Conservation (phyloP, 2,329 filamentous ascomycete species). For the Cladophialophora yegresii region DNA sequence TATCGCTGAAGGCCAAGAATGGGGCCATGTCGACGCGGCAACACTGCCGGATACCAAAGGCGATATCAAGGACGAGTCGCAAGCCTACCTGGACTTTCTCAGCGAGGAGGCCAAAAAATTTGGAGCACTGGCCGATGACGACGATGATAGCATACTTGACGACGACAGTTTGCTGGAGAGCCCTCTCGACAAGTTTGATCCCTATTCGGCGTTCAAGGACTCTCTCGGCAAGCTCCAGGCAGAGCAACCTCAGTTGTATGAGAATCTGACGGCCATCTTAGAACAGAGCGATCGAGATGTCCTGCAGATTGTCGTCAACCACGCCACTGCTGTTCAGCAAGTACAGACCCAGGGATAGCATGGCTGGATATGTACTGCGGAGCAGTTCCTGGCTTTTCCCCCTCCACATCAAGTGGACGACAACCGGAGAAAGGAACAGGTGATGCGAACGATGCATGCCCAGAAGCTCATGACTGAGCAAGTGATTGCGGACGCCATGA, state of each 20-base stretch:
- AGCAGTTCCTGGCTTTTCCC: not conserved
- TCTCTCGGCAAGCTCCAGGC: constrained; percentile 82
- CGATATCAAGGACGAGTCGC: constrained; percentile 84
- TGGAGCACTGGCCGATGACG: constrained; percentile 67
- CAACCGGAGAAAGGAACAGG: not conserved
- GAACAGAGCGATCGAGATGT: constrained; percentile 77
- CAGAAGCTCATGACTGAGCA: not conserved
- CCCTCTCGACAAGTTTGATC: constrained; percentile 91
- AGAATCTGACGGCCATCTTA: constrained; percentile 74
- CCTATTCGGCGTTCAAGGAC: constrained; percentile 83
- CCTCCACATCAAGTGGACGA: not conserved
- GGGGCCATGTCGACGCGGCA: constrained; percentile 64
- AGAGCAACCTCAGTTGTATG: constrained; percentile 87
- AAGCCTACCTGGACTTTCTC: constrained; percentile 92
- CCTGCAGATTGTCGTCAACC: constrained; percentile 74
- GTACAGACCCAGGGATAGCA: constrained; percentile 13
- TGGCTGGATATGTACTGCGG: not conserved
- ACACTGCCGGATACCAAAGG: constrained; percentile 59
- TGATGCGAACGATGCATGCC: not conserved
- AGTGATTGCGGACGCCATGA: not conserved
- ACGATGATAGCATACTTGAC: constrained; percentile 86
- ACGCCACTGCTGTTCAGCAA: constrained; percentile 50
- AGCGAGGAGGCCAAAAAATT: constrained; percentile 93
- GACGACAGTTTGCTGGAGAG: constrained; percentile 92
- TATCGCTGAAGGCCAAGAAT: constrained; percentile 48